Evolutionary conservation across 768 basidiomycete genomes (phyloP), one percentile per base, ranked within the genome.

Genomic region (Agrocybe praecox): DNA sequence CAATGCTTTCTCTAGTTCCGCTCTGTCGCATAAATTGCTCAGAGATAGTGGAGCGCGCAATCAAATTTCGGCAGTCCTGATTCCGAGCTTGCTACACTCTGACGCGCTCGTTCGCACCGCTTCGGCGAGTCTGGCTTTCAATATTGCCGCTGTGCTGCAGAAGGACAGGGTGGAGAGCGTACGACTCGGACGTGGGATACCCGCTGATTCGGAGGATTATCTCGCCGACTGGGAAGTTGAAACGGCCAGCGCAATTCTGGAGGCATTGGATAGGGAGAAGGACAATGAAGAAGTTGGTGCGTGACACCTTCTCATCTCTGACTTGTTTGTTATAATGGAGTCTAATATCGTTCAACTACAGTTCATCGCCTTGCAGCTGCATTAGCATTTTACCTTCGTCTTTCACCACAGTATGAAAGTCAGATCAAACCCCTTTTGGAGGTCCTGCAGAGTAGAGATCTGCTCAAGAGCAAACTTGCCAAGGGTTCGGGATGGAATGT

Each of bases 211-310:
- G 2, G 77, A 76, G 23, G 76, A 73, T 15, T 86, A 83, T 50
- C 84, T 86, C 52, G 91, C 81, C 18, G 94, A 95, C 53, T 96
- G 92, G 92, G 87, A 93, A 65, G 77, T 90, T 0, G 96, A 97
- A 74, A 71, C 96, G 29, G 76, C 87, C 2, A 91, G 88, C 64
- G 96, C 91, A 0, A 66, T 97, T n/a, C 68, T 95, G 0, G 92
- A 94, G 69, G 91, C 90, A 17, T 65, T 96, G 18, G 80, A 78
- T 49, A 80, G 81, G 60, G 94, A 96, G 73, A 80, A 74, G 59
- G 72, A 76, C 52, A 90, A 79, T 61, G 90, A 92, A 69, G 95
- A 96, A 66, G 86, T 92, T 63, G 87, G 94, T 90, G 54, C 72
- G 92, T 54, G 55, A 52, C n/a, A n/a, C n/a, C n/a, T n/a, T n/a